Base-by-base conservation (phyloP, 176 grass and related monocot species). In the Microstegium vimineum region DNA sequence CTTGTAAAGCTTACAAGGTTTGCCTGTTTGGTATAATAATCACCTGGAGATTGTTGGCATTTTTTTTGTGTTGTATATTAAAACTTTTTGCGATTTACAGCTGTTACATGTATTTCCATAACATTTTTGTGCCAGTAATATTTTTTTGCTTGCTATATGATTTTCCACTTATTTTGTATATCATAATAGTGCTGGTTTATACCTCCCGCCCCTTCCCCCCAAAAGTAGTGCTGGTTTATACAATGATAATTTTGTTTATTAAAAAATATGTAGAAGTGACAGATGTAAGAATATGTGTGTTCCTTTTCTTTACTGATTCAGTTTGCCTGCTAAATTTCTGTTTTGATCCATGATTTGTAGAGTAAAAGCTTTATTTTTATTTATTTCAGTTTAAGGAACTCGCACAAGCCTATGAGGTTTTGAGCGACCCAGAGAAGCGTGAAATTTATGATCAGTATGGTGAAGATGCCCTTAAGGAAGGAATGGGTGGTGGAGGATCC, bases 371-470 rank as follows among this genome's bases (percentile, higher is more conserved):
- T 65, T 78, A 18, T 76, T 57, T 38, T 85, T 56, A 56, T 87
- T 31, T 57, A 54, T 90, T 89, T 84, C 90, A 98, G 95, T 98
- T 98, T 89, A 98, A 98, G 90, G 95, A 98, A 47, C 81, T 98
- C 18, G 95, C 95, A 71, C 95, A 98, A 67, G 95, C 95, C 59
- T 98, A 98, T 80, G 95, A 98, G 80, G 95, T 98, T 45, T 79
- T 98, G 26, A 98, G 92, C 32, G 95, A 98, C 47, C 93, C 95
- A 70, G 95, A 98, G 84, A 98, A 98, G 80, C 95, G 93, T 88
- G 95, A 98, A 79, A 98, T 98, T 31, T 98, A 98, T 66, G 95
- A 98, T 68, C 85, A 98, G 28, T 98, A 98, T 71, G 95, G 95
- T 28, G 95, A 98, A 84, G 93, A 98, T 93, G 95, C 95, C 23